Percentiles rank a stretch among this genome's conserved stretches.
Conservation (phyloP, 352 stramenopile species). For the Phytophthora europaea region DNA sequence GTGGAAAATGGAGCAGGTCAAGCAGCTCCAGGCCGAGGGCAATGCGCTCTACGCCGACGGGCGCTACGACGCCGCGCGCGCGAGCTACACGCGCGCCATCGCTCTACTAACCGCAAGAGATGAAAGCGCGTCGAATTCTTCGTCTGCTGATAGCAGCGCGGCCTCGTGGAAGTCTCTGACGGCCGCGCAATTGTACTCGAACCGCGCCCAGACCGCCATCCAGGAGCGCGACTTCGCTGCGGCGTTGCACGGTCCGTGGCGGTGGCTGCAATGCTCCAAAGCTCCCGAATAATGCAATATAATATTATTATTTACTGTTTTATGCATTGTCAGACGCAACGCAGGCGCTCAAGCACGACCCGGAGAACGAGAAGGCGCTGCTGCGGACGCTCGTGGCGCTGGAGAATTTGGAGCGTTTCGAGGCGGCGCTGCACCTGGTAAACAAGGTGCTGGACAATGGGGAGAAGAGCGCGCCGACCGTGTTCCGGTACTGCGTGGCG, state of each 20-base stretch:
- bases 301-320: background rate
- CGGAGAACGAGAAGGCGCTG: conserved; percentile 73
- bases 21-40: conserved; percentile 51
- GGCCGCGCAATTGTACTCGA: conserved; percentile 62
- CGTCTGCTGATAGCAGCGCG: background rate
- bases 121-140: conserved; percentile 7
- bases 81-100: conserved; percentile 61
- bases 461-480: conserved; percentile 30
- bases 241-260: conserved; percentile 56
- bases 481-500: conserved; percentile 70
- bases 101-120: conserved; percentile 26
- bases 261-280: background rate
- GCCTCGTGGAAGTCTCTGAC: conserved; percentile 31
- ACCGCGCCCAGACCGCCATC: conserved; percentile 75
- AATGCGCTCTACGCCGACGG: conserved; percentile 67
- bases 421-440: conserved; percentile 60
- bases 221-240: conserved; percentile 80
- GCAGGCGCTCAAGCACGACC: conserved; percentile 61
- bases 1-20: conserved; percentile 39
- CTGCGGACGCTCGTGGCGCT: conserved; percentile 69
- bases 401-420: conserved; percentile 87
- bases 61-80: conserved; percentile 66
- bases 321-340: conserved; percentile 49
- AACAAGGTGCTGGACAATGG: conserved; percentile 53
- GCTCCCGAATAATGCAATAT: background rate